Evolutionary conservation across 352 stramenopile genomes (phyloP).

Genomic region (Pythium biforme): DNA sequence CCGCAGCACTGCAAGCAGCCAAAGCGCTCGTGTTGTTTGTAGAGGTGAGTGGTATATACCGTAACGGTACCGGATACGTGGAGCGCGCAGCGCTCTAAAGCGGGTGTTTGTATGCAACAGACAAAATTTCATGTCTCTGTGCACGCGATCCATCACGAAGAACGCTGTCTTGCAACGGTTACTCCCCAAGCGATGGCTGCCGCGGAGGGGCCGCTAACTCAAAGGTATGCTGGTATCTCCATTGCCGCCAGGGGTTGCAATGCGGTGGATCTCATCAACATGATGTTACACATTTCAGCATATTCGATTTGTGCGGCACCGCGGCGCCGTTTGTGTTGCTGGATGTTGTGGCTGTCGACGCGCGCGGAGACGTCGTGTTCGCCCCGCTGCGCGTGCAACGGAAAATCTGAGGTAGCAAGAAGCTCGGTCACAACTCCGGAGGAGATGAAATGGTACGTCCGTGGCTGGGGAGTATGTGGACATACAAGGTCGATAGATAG

Average conservation of each 20-base stretch:
- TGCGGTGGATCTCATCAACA: too few species aligned
- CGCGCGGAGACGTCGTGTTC: conserved; percentile 35
- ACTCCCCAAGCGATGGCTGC: neutral
- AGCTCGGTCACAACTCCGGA: too few species aligned
- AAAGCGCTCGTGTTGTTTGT: conserved; percentile 33
- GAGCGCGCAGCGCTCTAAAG: too few species aligned
- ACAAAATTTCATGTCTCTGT: conserved; percentile 13
- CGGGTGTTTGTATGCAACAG: neutral
- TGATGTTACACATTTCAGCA: neutral
- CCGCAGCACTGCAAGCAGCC: conserved; percentile 24
- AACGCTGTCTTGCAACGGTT: conserved; percentile 4
- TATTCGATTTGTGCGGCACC: conserved; percentile 5
- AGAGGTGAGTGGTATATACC: conserved; percentile 20
- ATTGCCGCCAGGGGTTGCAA: too few species aligned
- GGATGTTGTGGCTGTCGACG: conserved; percentile 28
- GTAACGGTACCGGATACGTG: too few species aligned
- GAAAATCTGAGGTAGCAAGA: neutral
- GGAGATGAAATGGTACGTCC: too few species aligned
- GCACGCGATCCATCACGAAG: neutral
- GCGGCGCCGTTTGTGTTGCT: conserved; percentile 32
- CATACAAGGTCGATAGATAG: too few species aligned
- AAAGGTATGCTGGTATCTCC: conserved; percentile 10
- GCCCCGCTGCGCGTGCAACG: conserved; percentile 28
- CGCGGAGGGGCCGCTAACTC: neutral
- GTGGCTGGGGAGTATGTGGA: too few species aligned